phyloP scores from a whole-genome alignment of 345 rosid genomes.

The Schrenkiella parvula region DNA sequence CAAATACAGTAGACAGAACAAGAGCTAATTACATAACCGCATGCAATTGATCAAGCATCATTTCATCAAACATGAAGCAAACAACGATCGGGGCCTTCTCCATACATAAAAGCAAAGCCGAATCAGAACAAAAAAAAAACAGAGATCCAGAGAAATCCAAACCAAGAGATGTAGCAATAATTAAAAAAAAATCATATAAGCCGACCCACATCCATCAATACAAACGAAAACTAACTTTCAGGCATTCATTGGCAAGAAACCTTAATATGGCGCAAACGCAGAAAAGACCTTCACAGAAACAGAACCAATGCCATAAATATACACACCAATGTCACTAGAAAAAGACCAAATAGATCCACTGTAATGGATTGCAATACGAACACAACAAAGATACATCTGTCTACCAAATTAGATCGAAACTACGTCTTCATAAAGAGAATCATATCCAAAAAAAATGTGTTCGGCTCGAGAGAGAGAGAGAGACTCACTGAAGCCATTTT shows the following conservation, averaged over 20 bases:
- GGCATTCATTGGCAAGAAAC: neutral
- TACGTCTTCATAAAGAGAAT: neutral
- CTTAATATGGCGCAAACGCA: neutral
- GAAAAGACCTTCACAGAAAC: neutral
- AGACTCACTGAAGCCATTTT: slow-evolving; percentile 54
- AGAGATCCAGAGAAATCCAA: neutral
- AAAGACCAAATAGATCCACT: neutral
- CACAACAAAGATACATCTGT: neutral
- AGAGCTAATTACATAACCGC: neutral
- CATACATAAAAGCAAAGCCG: neutral
- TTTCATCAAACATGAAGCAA: neutral
- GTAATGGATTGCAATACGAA: neutral
- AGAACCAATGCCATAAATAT: neutral
- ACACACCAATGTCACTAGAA: neutral
- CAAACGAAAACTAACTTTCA: neutral
- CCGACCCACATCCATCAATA: neutral
- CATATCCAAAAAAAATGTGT: neutral
- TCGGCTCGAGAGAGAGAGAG: neutral
- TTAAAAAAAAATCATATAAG: neutral
- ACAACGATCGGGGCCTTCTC: neutral
- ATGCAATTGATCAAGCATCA: neutral
- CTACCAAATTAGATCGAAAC: neutral
- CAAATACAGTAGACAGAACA: neutral
- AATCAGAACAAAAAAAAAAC: neutral
- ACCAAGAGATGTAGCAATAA: neutral